Evolutionary conservation across 129 eudicot genomes (phyloP), one percentile per base, ranked within the genome.

Genomic region (Flaveria brownii): DNA sequence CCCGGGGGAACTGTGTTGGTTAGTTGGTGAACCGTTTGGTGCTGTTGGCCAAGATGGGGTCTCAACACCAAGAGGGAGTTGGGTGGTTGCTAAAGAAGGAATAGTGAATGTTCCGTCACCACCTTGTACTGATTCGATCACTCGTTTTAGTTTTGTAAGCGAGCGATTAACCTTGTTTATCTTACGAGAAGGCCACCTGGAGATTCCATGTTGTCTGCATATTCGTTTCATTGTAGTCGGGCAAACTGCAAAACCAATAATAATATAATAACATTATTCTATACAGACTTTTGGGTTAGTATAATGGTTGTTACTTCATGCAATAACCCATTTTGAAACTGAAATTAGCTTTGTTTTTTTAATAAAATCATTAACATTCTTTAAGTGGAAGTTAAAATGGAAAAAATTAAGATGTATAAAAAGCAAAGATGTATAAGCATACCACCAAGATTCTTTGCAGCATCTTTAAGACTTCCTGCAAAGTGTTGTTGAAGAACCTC

Each of bases 161-260:
- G 97, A 91, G 68, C 96, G 92, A 68, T 91, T 91, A 68, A 94
- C 97, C 76, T 94, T 91, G 69, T 93, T 93, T 75, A 93, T 93
- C 86, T 90, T 93, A 70, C 97, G 96, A 78, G 98, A 91, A 42
- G 97, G 99, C 99, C 99, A 94, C 47, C 99, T 85, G 63, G 96
- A 86, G 51, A 94, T 94, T 61, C 97, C 97, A 9, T 94, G 99
- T 82, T 91, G 97, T 83, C 99, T 86, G 70, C 99, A 94, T 69
- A 94, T 89, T 20, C 99, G 93, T 85, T 94, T 94, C 99, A 94
- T 91, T 43, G 99, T 94, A 18, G 99, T 91, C 25, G 97, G 97
- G 77, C 99, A 88, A 78, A 94, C 99, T 94, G 94, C 76, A 85
- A 83, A 75, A 13, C 61, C 39, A 75, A 72, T 39, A 70, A 78